Conservation (phyloP, 2,329 filamentous ascomycete species). For the Lasiodiplodia theobromae region DNA sequence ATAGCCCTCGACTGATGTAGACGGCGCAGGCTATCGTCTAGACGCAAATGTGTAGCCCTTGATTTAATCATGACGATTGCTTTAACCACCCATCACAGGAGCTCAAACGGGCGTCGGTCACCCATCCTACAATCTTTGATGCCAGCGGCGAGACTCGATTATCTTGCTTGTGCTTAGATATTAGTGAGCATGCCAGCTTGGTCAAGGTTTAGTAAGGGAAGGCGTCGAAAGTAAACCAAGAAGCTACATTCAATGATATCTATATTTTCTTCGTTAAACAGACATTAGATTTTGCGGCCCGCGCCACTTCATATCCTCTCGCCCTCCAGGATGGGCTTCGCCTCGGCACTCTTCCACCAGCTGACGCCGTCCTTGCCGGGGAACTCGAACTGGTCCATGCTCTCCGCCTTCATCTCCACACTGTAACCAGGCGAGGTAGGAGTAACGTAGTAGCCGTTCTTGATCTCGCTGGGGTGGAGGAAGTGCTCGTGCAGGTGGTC, state of each 20-base stretch:
- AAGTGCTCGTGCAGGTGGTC: slow-evolving; percentile 96
- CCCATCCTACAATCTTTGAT: no score
- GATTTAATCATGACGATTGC: no score
- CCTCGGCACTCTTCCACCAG: slow-evolving; percentile 86
- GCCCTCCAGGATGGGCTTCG: slow-evolving; percentile 74
- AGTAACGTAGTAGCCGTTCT: slow-evolving; percentile 87
- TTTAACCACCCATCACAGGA: no score
- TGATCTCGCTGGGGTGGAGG: slow-evolving; percentile 78
- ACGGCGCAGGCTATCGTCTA: no score
- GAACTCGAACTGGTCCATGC: slow-evolving; percentile 80
- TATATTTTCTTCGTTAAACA: background rate
- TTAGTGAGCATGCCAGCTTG: no score
- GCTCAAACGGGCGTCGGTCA: no score
- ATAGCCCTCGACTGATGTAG: no score
- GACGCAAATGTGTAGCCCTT: no score
- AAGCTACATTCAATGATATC: background rate
- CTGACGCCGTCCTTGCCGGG: slow-evolving; percentile 79
- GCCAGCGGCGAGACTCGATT: no score
- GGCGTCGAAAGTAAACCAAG: background rate
- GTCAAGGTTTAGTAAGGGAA: no score
- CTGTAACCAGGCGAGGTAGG: slow-evolving; percentile 85
- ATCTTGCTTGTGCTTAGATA: no score
- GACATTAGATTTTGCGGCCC: background rate
- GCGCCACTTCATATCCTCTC: slow-evolving; percentile 48
- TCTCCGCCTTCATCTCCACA: slow-evolving; percentile 90